Evolutionary conservation across 2,329 filamentous ascomycete genomes (phyloP).

Genomic region (Leptosphaerulina australis): DNA sequence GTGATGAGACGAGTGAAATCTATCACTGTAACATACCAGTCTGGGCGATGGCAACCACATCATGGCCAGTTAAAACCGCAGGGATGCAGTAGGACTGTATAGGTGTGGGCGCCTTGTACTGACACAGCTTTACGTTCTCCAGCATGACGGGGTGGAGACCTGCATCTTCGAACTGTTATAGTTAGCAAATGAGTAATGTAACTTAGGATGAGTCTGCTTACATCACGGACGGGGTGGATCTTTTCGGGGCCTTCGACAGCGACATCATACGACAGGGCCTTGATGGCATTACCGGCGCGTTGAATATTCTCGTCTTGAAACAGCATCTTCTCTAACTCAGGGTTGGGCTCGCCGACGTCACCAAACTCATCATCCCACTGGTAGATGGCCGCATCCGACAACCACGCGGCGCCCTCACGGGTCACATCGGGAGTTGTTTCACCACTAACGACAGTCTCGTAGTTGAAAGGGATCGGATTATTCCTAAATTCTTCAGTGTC

Average conservation of each 20-base stretch:
- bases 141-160: constrained; percentile 85
- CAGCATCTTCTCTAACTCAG: constrained; percentile 74
- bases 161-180: constrained; percentile 68
- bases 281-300: constrained; percentile 66
- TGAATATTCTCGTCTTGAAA: constrained; percentile 65
- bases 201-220: constrained; percentile 44
- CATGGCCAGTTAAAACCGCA: constrained; percentile 74
- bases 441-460: constrained; percentile 47
- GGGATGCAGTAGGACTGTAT: constrained; percentile 88
- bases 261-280: constrained; percentile 63
- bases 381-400: constrained; percentile 69
- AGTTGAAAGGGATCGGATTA: constrained; percentile 56
- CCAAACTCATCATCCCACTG: constrained; percentile 86
- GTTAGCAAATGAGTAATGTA: constrained; percentile 4
- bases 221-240: constrained; percentile 57
- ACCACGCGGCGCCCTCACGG: constrained; percentile 50
- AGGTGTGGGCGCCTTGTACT: constrained; percentile 76
- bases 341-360: constrained; percentile 76
- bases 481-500: constrained; percentile 25
- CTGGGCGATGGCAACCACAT: constrained; percentile 88
- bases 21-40: constrained; percentile 68
- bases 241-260: constrained; percentile 56
- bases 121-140: constrained; percentile 74
- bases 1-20: background rate
- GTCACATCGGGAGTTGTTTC: constrained; percentile 29